These are phyloP conservation scores for Apiospora marii DNA, from an alignment of 2,329 filamentous ascomycete genomes.

Conservation along the genomic window DNA sequence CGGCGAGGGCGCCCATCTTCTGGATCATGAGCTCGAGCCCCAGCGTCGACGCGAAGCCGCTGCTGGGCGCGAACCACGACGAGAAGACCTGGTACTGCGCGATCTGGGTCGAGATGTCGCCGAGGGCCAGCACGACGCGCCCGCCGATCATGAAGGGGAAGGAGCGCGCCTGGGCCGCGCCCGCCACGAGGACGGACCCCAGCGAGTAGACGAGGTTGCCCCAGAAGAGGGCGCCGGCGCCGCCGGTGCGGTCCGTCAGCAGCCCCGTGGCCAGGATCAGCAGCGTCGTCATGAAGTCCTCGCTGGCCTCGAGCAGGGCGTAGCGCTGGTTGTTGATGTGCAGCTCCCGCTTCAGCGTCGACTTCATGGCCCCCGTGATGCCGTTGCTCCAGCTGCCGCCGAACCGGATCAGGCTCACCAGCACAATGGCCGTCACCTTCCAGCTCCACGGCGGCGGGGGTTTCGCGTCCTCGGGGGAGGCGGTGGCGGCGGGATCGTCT, in stretches of 20 bases:
- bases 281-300: slow-evolving; percentile 67
- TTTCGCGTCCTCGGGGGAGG: background rate
- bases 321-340: slow-evolving; percentile 67
- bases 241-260: slow-evolving; percentile 65
- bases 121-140: slow-evolving; percentile 61
- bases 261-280: slow-evolving; percentile 63
- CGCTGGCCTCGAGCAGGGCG: slow-evolving; percentile 64
- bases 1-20: slow-evolving; percentile 68
- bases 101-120: slow-evolving; percentile 70
- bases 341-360: slow-evolving; percentile 66
- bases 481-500: background rate
- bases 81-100: slow-evolving; percentile 72
- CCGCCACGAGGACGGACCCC: slow-evolving; percentile 66
- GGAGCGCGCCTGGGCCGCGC: slow-evolving; percentile 61
- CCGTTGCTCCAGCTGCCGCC: slow-evolving; percentile 67
- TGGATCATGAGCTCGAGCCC: slow-evolving; percentile 67
- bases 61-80: slow-evolving; percentile 68
- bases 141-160: slow-evolving; percentile 69
- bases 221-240: slow-evolving; percentile 64
- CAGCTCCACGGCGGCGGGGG: slow-evolving; percentile 27
- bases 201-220: slow-evolving; percentile 67
- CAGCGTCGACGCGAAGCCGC: slow-evolving; percentile 68
- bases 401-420: slow-evolving; percentile 64
- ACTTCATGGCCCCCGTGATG: slow-evolving; percentile 68
- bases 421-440: slow-evolving; percentile 54